Conservation (phyloP, 108 stramenopile species). For the Skeletonema grethae region DNA sequence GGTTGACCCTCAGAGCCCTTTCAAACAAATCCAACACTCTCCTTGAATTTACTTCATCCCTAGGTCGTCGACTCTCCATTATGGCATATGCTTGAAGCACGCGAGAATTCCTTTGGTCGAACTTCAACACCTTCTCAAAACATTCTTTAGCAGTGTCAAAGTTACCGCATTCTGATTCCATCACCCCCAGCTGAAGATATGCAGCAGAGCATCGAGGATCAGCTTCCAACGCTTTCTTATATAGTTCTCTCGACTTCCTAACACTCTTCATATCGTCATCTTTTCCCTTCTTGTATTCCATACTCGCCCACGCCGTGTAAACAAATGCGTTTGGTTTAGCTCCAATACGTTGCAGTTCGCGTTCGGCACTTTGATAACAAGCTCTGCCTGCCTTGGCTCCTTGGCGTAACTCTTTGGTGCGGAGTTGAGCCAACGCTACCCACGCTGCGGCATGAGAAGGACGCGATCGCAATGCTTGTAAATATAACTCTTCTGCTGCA, state of each 20-base stretch:
- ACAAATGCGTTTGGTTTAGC: constrained; percentile 68
- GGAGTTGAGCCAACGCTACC: constrained; percentile 83
- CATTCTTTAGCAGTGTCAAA: constrained; percentile 75
- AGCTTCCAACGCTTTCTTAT: constrained; percentile 61
- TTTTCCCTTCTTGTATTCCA: constrained; percentile 79
- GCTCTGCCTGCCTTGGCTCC: constrained; percentile 69
- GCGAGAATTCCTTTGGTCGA: constrained; percentile 84
- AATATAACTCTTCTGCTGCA: constrained; percentile 76
- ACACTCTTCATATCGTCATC: constrained; percentile 34
- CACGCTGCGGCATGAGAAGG: constrained; percentile 89
- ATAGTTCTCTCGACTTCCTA: constrained; percentile 64
- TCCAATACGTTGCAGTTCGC: constrained; percentile 66
- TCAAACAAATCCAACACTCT: constrained; percentile 87
- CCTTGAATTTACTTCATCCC: constrained; percentile 66
- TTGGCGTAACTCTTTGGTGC: constrained; percentile 81
- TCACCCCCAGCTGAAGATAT: constrained; percentile 79
- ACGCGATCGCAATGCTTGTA: constrained; percentile 61
- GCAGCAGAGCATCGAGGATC: constrained; percentile 83
- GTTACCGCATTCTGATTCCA: constrained; percentile 81
- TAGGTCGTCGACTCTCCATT: constrained; percentile 82
- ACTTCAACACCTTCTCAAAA: constrained; percentile 79
- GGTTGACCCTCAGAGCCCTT: constrained; percentile 78
- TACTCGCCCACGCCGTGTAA: constrained; percentile 87
- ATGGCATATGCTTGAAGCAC: constrained; percentile 90
- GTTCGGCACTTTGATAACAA: constrained; percentile 78